phyloP scores from a whole-genome alignment of 2,329 filamentous ascomycete species.

The Parafenestella ontariensis region DNA sequence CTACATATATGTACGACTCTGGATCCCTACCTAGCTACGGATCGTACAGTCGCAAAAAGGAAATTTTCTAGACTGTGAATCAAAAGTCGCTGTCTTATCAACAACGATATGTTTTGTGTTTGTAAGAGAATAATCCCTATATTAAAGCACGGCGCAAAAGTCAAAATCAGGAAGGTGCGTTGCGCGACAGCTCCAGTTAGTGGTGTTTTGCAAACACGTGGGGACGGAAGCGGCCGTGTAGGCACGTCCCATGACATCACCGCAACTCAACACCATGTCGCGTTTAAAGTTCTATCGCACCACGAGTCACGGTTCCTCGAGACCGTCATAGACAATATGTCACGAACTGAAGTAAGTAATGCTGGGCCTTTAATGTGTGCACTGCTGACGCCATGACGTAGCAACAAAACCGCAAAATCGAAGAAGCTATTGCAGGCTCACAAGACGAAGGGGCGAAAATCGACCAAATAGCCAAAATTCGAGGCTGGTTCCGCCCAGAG shows the following conservation, averaged over 20 bases:
- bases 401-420: slow-evolving; percentile 28
- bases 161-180: not conserved
- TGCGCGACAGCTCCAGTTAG: not conserved
- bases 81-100: not conserved
- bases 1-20: too few species aligned
- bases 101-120: not conserved
- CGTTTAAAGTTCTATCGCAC: not conserved
- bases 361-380: too few species aligned
- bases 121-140: too few species aligned
- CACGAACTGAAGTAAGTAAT: slow-evolving; percentile 2
- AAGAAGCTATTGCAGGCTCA: slow-evolving; percentile 22
- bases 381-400: slow-evolving; percentile 9
- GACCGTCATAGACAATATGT: not conserved
- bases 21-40: too few species aligned
- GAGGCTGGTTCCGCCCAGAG: slow-evolving; percentile 39
- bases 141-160: not conserved
- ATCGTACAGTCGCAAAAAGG: not conserved
- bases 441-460: slow-evolving; percentile 28
- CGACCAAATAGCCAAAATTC: slow-evolving; percentile 38
- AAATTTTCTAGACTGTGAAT: not conserved
- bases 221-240: not conserved
- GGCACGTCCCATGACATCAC: not conserved
- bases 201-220: not conserved
- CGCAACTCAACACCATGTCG: not conserved
- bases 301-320: not conserved